These are phyloP conservation scores for Panaeolus cyanescens DNA, from an alignment of 768 basidiomycete genomes.

Conservation along the genomic window DNA sequence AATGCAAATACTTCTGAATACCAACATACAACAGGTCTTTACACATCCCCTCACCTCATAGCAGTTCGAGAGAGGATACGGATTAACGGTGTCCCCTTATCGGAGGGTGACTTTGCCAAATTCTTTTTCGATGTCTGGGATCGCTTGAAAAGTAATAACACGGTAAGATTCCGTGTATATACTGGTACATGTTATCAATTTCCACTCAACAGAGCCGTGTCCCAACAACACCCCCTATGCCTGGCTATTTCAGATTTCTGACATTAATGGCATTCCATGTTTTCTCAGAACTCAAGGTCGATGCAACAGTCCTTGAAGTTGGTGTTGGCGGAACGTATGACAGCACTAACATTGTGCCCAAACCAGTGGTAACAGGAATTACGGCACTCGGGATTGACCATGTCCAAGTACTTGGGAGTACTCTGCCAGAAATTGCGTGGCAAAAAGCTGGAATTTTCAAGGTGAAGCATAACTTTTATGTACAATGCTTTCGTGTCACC, in stretches of 20 bases:
- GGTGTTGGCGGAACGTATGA: conserved; percentile 95
- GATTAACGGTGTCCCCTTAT: conserved; percentile 86
- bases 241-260: conserved; percentile 91
- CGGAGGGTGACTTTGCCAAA: conserved; percentile 84
- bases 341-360: conserved; percentile 93
- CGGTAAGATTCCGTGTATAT: conserved; percentile 39
- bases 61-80: conserved; percentile 96
- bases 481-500: not conserved
- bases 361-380: conserved; percentile 87
- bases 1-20: not conserved
- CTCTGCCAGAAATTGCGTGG: conserved; percentile 85
- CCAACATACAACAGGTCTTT: conserved; percentile 63
- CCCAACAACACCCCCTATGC: conserved; percentile 66
- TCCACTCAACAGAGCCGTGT: conserved; percentile 40
- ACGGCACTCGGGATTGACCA: conserved; percentile 94
- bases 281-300: conserved; percentile 80
- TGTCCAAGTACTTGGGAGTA: conserved; percentile 83
- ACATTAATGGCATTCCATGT: conserved; percentile 92
- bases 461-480: conserved; percentile 38
- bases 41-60: conserved; percentile 95
- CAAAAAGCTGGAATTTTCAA: conserved; percentile 99
- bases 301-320: conserved; percentile 94
- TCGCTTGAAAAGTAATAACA: conserved; percentile 60
- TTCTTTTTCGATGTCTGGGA: conserved; percentile 99
- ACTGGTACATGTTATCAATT: conserved; percentile 3